phyloP scores from a whole-genome alignment of 2,329 filamentous ascomycete genomes.

The Xylariales sp. region DNA sequence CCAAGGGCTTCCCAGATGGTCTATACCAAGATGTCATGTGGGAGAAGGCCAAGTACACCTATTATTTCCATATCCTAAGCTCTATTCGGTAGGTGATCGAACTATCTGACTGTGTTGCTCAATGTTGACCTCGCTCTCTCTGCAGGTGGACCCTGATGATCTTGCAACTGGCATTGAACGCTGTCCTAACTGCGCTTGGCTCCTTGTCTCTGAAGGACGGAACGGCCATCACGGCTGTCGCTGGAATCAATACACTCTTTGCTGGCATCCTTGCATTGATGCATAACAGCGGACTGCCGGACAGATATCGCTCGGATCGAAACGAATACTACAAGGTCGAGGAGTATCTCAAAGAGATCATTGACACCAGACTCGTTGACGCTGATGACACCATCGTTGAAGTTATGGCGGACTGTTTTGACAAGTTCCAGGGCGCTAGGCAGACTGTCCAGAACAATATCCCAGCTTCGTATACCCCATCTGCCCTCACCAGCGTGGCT shows the following conservation, averaged over 20 bases:
- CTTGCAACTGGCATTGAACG: slow-evolving; percentile 43
- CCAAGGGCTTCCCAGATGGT: slow-evolving; percentile 41
- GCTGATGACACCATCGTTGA: slow-evolving; percentile 39
- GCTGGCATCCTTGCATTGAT: slow-evolving; percentile 47
- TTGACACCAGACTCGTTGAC: slow-evolving; percentile 43
- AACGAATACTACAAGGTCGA: slow-evolving; percentile 46
- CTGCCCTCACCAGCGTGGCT: slow-evolving; percentile 1
- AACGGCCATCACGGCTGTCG: slow-evolving; percentile 43
- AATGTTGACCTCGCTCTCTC: too few relatives aligned
- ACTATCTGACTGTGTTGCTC: neutral
- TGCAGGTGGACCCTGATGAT: slow-evolving; percentile 43
- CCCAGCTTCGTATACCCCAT: slow-evolving; percentile 34
- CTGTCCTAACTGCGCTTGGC: slow-evolving; percentile 45
- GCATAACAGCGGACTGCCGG: slow-evolving; percentile 50
- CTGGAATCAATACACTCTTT: slow-evolving; percentile 44
- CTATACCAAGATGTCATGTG: slow-evolving; percentile 44
- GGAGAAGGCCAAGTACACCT: slow-evolving; percentile 39
- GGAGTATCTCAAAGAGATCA: slow-evolving; percentile 44
- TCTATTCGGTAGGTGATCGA: slow-evolving; percentile 12
- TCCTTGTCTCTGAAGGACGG: slow-evolving; percentile 33
- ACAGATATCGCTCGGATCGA: slow-evolving; percentile 45
- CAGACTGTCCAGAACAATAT: slow-evolving; percentile 43
- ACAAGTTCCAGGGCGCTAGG: slow-evolving; percentile 40
- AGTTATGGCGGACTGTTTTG: slow-evolving; percentile 42
- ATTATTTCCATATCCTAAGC: slow-evolving; percentile 39